phyloP scores from a whole-genome alignment of 352 stramenopile species.

The Phytophthora gonapodyides region DNA sequence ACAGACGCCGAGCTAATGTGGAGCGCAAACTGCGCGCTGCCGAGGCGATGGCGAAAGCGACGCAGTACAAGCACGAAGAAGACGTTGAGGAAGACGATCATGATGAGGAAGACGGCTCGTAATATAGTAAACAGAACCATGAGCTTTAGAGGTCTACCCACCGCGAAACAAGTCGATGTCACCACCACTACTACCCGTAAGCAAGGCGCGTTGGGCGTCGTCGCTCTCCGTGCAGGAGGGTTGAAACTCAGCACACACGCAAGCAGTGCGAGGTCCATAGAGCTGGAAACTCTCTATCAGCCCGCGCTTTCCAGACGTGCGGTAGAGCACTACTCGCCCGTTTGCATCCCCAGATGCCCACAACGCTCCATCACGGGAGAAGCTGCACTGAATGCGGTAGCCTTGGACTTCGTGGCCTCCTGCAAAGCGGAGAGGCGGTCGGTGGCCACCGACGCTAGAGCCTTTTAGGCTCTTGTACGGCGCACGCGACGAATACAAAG shows the following conservation, averaged over 20 bases:
- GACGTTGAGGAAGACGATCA: conserved; percentile 30
- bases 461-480: conserved; percentile 58
- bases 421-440: conserved; percentile 25
- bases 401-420: conserved; percentile 49
- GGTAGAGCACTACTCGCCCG: conserved; percentile 57
- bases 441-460: conserved; percentile 5
- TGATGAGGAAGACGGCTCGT: conserved; percentile 33
- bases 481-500: conserved; percentile 43
- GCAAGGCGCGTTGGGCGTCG: conserved; percentile 12
- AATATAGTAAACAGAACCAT: conserved; percentile 32
- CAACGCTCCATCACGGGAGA: conserved; percentile 46
- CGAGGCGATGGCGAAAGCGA: conserved; percentile 40
- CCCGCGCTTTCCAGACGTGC: conserved; percentile 17
- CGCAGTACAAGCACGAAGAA: conserved; percentile 28
- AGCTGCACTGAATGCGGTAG: conserved; percentile 57
- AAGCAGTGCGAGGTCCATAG: conserved; percentile 22
- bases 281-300: conserved; percentile 33
- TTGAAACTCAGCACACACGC: conserved; percentile 46
- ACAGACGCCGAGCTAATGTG: conserved; percentile 52
- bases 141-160: background rate
- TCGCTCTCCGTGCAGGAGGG: background rate
- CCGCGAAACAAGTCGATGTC: conserved; percentile 30
- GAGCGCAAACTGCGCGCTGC: conserved; percentile 66
- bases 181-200: conserved; percentile 35
- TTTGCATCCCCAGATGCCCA: conserved; percentile 53